Evolutionary conservation across 345 rosid species (phyloP).

Genomic region (Hibiscus trionum): DNA sequence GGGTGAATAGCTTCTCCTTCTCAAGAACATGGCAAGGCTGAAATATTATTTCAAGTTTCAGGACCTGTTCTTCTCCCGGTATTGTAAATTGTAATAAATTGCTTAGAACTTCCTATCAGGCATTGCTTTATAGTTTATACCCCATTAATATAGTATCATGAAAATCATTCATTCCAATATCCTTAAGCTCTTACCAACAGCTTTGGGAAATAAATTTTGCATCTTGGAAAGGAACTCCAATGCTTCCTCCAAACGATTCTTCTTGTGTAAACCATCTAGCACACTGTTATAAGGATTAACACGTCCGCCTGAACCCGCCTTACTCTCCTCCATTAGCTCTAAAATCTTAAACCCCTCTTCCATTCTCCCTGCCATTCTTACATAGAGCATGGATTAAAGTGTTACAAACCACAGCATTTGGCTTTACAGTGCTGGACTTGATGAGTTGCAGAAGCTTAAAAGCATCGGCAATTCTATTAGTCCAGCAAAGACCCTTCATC

Average conservation of each 20-base stretch:
- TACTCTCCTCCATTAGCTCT: conserved; percentile 51
- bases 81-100: too few relatives aligned
- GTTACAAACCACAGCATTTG: conserved; percentile 28
- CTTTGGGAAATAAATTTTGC: background rate
- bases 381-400: conserved; percentile 58
- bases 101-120: background rate
- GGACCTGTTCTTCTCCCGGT: too few relatives aligned
- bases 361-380: conserved; percentile 64
- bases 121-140: conserved; percentile 18
- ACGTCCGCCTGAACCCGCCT: conserved; percentile 1
- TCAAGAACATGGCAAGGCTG: background rate
- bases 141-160: conserved; percentile 26
- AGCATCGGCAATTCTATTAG: conserved; percentile 74
- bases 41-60: too few relatives aligned
- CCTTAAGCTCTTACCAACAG: conserved; percentile 63
- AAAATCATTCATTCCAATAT: conserved; percentile 59
- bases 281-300: background rate
- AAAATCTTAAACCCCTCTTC: conserved; percentile 38
- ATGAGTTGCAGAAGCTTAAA: conserved; percentile 77
- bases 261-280: background rate
- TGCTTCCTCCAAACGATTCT: background rate
- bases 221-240: background rate
- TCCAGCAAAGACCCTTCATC: conserved; percentile 86
- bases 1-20: background rate
- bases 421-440: conserved; percentile 42